Evolutionary conservation across 257 asterid species (phyloP).

Genomic region (Scutellaria barbata): DNA sequence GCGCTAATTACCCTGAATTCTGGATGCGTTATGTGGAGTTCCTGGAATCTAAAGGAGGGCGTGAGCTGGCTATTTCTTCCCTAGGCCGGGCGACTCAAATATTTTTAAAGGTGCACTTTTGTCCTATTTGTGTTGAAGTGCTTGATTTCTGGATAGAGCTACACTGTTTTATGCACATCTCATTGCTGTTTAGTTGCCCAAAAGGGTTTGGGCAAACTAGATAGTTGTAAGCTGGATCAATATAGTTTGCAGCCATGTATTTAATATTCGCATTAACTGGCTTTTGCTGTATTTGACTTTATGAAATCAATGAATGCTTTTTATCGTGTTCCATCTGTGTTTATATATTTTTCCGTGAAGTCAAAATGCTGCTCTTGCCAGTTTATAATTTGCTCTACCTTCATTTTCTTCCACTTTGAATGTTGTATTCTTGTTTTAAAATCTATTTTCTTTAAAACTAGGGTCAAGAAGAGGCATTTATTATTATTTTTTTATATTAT

Average conservation of each 20-base stretch:
- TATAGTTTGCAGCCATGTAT: not conserved
- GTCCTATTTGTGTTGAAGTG: conserved; percentile 20
- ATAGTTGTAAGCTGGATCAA: not conserved
- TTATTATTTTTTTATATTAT: not conserved
- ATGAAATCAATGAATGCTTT: conserved; percentile 4
- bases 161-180: conserved; percentile 5
- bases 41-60: conserved; percentile 79
- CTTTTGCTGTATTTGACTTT: not conserved
- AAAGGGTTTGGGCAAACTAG: not conserved
- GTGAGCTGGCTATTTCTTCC: conserved; percentile 74
- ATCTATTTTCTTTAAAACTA: not conserved
- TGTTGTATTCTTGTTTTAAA: conserved; percentile 5
- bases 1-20: conserved; percentile 87
- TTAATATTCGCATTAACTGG: conserved; percentile 9
- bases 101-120: conserved; percentile 63
- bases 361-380: conserved; percentile 19
- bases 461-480: conserved; percentile 7
- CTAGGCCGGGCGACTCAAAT: conserved; percentile 76
- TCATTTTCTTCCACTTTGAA: not conserved
- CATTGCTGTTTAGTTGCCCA: conserved; percentile 13
- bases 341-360: not conserved
- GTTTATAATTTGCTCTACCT: conserved; percentile 4
- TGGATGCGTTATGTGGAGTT: conserved; percentile 92
- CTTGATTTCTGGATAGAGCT: conserved; percentile 13
- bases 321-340: not conserved